A percentile compares a stretch with the other conserved stretches of the same genome.
Evolutionary conservation across 352 stramenopile genomes (phyloP).

Genomic region (Pelagophyceae sp.): DNA sequence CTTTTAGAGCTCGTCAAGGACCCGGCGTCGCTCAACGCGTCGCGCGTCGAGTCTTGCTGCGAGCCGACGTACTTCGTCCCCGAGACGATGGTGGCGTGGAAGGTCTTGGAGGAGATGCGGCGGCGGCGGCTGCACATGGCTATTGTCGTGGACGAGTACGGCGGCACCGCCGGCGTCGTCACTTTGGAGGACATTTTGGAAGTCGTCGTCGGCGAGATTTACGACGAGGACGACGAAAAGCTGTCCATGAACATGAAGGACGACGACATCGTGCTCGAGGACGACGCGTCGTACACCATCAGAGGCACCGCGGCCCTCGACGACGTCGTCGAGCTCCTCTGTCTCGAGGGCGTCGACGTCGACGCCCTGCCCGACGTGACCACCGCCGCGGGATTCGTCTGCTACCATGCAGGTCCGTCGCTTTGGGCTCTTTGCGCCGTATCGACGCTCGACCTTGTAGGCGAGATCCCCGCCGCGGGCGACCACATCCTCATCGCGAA

Average conservation of each 20-base stretch:
- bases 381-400: constrained; percentile 54
- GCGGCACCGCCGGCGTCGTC: constrained; percentile 65
- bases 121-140: constrained; percentile 63
- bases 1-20: constrained; percentile 78
- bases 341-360: constrained; percentile 44
- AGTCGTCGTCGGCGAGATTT: constrained; percentile 86
- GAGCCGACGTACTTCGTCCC: constrained; percentile 72
- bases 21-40: not conserved
- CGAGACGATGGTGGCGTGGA: constrained; percentile 64
- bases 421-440: no score
- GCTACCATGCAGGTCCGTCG: constrained; percentile 50
- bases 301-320: constrained; percentile 55
- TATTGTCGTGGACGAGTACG: constrained; percentile 73
- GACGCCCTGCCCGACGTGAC: constrained; percentile 53
- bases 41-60: constrained; percentile 38
- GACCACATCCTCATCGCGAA: constrained; percentile 42
- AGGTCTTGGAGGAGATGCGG: constrained; percentile 70
- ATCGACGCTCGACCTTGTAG: no score
- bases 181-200: constrained; percentile 82
- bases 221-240: constrained; percentile 76
- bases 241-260: constrained; percentile 59
- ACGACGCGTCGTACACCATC: constrained; percentile 41
- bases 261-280: constrained; percentile 43
- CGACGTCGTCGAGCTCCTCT: constrained; percentile 49
- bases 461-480: constrained; percentile 52